These are phyloP conservation scores for Lepidopterella palustris DNA, from an alignment of 495 filamentous ascomycete genomes.

Conservation along the genomic window DNA sequence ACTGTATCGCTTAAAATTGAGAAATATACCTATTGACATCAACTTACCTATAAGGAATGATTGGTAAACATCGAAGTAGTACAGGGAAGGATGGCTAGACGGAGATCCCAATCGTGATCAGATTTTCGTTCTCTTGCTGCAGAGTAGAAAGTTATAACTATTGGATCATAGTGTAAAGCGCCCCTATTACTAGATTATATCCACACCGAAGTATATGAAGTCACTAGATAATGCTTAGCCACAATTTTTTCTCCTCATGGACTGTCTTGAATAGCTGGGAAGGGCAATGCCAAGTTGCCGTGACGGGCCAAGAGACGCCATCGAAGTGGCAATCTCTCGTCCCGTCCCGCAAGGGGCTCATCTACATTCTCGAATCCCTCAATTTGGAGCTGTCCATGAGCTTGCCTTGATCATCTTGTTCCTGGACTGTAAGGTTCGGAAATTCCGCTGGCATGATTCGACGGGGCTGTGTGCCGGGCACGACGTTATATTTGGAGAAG, in stretches of 20 bases:
- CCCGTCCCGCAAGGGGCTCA: background rate
- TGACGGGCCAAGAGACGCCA: background rate
- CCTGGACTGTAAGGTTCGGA: conserved; percentile 64
- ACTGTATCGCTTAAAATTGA: too few species aligned
- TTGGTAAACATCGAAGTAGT: too few species aligned
- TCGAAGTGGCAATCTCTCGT: background rate
- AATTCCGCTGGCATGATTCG: conserved; percentile 73
- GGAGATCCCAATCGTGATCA: too few species aligned
- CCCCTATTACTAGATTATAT: background rate
- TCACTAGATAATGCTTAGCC: too few species aligned
- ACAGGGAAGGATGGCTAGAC: too few species aligned
- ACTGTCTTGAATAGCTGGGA: background rate
- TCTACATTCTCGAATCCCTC: conserved; percentile 33
- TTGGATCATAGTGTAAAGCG: too few species aligned
- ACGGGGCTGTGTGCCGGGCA: conserved; percentile 57
- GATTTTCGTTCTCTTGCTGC: too few species aligned
- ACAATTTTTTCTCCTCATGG: too few species aligned
- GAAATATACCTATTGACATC: too few species aligned
- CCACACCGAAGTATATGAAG: background rate
- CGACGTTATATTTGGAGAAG: conserved; percentile 66
- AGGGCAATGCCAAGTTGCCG: background rate
- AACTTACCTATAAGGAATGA: too few species aligned
- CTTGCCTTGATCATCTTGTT: conserved; percentile 77
- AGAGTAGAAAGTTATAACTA: too few species aligned
- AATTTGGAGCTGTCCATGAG: conserved; percentile 58